These are phyloP conservation scores for Cardamine occulta DNA, from an alignment of 345 rosid species.

Conservation along the genomic window DNA sequence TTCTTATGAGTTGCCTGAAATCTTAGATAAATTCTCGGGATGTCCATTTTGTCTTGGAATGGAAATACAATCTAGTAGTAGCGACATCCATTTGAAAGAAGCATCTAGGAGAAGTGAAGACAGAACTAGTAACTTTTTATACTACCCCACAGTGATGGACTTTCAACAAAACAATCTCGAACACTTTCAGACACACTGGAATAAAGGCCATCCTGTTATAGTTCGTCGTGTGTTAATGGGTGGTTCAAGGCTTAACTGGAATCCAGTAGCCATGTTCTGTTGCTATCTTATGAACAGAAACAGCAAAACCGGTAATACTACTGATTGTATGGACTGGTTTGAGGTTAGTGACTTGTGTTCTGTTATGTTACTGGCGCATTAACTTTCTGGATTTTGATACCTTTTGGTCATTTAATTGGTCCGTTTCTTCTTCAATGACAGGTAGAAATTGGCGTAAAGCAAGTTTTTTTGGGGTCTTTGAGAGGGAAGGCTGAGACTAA, in stretches of 20 bases:
- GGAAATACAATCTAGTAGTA: constrained; percentile 51
- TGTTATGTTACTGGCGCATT: constrained; percentile 3
- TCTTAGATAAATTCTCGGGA: constrained; percentile 55
- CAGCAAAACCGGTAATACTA: constrained; percentile 44
- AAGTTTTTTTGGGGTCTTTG: constrained; percentile 72
- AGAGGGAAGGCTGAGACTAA: constrained; percentile 61
- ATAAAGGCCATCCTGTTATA: constrained; percentile 88
- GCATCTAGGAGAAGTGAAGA: constrained; percentile 74
- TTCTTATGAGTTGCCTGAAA: constrained; percentile 86
- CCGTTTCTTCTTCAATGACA: constrained; percentile 46
- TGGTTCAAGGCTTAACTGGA: constrained; percentile 71
- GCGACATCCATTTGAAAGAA: constrained; percentile 58
- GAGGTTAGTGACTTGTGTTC: constrained; percentile 64
- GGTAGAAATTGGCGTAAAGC: constrained; percentile 86
- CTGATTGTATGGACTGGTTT: constrained; percentile 72
- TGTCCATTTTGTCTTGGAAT: constrained; percentile 68
- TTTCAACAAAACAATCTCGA: constrained; percentile 70
- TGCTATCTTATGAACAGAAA: constrained; percentile 66
- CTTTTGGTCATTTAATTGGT: background rate
- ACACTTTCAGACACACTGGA: constrained; percentile 96
- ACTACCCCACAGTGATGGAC: constrained; percentile 59
- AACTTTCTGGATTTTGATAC: background rate
- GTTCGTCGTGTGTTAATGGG: constrained; percentile 67
- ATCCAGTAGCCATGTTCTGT: constrained; percentile 85
- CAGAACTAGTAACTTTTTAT: constrained; percentile 69